Evolutionary conservation across 371 early-diverging fungal genomes (phyloP), one percentile per base, ranked within the genome.

Genomic region (Nematocida ausubeli): DNA sequence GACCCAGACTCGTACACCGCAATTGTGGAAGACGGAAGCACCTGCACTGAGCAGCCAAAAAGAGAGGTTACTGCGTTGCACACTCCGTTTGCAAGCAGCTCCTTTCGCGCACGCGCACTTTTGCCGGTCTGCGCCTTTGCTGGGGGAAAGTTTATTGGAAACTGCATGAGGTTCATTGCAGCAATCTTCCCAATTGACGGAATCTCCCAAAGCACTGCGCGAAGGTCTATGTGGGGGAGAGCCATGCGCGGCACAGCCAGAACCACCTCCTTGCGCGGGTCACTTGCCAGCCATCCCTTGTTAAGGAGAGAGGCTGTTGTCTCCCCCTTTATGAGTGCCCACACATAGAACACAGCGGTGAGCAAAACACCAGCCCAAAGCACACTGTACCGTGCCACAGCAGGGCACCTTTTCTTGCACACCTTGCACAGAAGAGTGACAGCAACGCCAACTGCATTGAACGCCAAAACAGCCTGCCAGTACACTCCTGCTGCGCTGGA

Each of bases 71-170:
- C 58, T 39, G 57, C 42, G 42, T 56, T 56, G 44, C 26, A n/a
- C 19, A 69, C 57, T 24, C 28, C 70, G 40, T 69, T 69, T 56
- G 35, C 70, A 3, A 69, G 57, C 9, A 69, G 70, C 57, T 69
- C 70, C 28, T 69, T 69, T 6, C 42, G 26, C 28, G 32, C 26
- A n/a, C 35, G 42, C 5, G 70, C 26, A 34, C 14, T 56, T 4
- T n/a, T 12, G 3, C 42, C 26, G 3, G 63, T 57, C 49, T 47
- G 62, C 12, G 34, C 32, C 14, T 14, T 24, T 5, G 50, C 30
- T 9, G 71, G 50, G 7, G 60, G 60, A 35, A 60, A 71, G 71
- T 71, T 71, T 19, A 71, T 58, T 3, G 62, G 62, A 47, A 71
- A 71, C 71, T 71, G 71, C 42, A 71, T 6, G 26, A 62, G 19